Percentiles rank a stretch among this genome's conserved stretches.
phyloP scores from a whole-genome alignment of 2,329 filamentous ascomycete species.

The Sphaerulina vaccinii region DNA sequence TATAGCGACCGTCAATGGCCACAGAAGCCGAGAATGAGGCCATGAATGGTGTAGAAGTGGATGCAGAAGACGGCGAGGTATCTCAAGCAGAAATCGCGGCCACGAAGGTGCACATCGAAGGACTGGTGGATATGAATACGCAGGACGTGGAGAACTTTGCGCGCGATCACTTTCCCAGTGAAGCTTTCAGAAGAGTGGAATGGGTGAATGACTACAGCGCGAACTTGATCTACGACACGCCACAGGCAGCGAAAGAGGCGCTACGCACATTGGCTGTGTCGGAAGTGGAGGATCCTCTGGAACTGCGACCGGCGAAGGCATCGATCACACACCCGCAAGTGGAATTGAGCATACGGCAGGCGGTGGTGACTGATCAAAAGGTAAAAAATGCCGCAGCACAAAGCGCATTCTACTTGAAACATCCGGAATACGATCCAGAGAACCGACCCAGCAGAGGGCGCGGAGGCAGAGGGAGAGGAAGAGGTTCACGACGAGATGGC shows the following conservation, averaged over 20 bases:
- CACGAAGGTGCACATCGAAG: conserved; percentile 78
- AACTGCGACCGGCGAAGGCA: conserved; percentile 64
- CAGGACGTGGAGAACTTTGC: conserved; percentile 72
- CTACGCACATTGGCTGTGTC: conserved; percentile 50
- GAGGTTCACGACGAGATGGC: conserved; percentile 46
- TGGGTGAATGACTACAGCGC: conserved; percentile 95
- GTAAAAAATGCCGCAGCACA: conserved; percentile 71
- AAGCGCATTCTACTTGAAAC: conserved; percentile 88
- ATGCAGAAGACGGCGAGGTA: conserved; percentile 36
- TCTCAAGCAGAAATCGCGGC: conserved; percentile 39
- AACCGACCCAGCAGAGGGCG: conserved; percentile 58
- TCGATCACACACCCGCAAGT: conserved; percentile 67
- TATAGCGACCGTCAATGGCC: conserved; percentile 23
- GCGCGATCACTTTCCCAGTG: conserved; percentile 60
- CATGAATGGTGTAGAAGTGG: conserved; percentile 31
- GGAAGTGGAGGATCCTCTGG: conserved; percentile 47
- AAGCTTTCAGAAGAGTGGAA: conserved; percentile 65
- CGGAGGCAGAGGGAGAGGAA: conserved; percentile 26
- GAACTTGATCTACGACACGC: conserved; percentile 72
- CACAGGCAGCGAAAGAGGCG: conserved; percentile 55
- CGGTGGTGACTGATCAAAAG: conserved; percentile 76
- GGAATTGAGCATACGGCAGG: conserved; percentile 69
- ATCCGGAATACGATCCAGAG: conserved; percentile 83
- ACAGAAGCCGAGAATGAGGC: conserved; percentile 27
- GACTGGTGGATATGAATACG: conserved; percentile 78